Evolutionary conservation across 441 rosid genomes (phyloP), one percentile per base, ranked within the genome.

Genomic region (Kokia cookei): DNA sequence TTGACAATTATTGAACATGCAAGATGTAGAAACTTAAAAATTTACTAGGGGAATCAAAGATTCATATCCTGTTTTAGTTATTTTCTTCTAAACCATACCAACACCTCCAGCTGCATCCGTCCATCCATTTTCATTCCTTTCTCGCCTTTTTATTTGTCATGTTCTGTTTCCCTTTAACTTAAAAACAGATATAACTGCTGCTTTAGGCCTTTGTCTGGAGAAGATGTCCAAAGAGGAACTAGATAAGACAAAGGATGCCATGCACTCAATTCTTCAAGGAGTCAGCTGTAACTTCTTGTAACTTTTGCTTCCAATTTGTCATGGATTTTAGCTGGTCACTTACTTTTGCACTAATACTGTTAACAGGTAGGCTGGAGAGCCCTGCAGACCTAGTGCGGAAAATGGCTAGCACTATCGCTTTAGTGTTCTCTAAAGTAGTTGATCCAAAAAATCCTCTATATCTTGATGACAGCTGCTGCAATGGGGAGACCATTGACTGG

Each of bases 221-320:
- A 87, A 83, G 82, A 84, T 96, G 87, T 89, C 98, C 72, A 96
- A 81, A 78, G 97, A 89, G 77, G 97, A 96, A 72, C 84, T 96
- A 64, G 92, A 93, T 75, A 78, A 80, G 78, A 87, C 91, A 37
- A 91, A 87, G 85, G 91, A 91, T 79, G 86, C 80, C 65, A 89
- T 93, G 97, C 97, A 86, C 85, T 86, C 83, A 64, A 86, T 93
- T 87, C 98, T 96, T 79, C 91, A 85, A 84, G 99, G 99, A 90
- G 93, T 96, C 86, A 88, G 90, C 92, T 82, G 99, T 96, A 90
- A 69, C 67, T 57, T 78, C 79, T 84, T 71, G 48, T 66, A 75
- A 72, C 80, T 48, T 73, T 71, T 64, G 32, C 58, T 60, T 15
- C 51, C 84, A 37, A 69, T 73, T 74, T 73, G 13, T 74, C 74